Conservation (phyloP, 2,329 filamentous ascomycete species). For the Colletotrichum siamense region DNA sequence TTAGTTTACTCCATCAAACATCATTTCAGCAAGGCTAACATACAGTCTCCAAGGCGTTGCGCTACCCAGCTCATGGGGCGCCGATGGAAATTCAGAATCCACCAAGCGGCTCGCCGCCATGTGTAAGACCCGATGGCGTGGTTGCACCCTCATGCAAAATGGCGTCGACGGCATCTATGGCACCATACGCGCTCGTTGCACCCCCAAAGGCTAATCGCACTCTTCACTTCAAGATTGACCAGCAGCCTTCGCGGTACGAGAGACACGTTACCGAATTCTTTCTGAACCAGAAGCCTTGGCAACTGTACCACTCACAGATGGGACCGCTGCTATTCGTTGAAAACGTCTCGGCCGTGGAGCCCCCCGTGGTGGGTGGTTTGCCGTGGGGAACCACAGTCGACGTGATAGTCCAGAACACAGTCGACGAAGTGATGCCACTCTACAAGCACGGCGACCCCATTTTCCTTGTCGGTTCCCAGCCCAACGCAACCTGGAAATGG, state of each 20-base stretch:
- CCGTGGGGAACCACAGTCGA: conserved; percentile 42
- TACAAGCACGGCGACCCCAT: conserved; percentile 70
- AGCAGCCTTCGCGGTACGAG: neutral
- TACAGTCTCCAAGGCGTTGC: neutral
- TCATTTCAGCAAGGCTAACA: neutral
- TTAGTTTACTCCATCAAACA: neutral
- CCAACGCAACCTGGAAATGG: conserved; percentile 53
- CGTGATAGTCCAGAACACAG: neutral
- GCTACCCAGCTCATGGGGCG: neutral
- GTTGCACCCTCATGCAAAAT: neutral
- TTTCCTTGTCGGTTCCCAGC: conserved; percentile 58
- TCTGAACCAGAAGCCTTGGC: conserved; percentile 1
- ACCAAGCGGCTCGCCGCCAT: neutral
- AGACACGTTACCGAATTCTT: neutral
- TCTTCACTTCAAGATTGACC: neutral
- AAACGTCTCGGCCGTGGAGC: conserved; percentile 32
- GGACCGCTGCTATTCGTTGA: conserved; percentile 49
- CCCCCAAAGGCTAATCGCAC: neutral
- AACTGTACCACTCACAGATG: conserved; percentile 30
- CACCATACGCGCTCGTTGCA: neutral
- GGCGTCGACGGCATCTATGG: neutral
- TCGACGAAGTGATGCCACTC: conserved; percentile 31
- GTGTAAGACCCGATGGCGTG: neutral
- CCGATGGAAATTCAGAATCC: neutral
- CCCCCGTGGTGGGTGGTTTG: neutral